phyloP scores from a whole-genome alignment of 2,329 filamentous ascomycete genomes.

The Orbilia blumenaviensis region DNA sequence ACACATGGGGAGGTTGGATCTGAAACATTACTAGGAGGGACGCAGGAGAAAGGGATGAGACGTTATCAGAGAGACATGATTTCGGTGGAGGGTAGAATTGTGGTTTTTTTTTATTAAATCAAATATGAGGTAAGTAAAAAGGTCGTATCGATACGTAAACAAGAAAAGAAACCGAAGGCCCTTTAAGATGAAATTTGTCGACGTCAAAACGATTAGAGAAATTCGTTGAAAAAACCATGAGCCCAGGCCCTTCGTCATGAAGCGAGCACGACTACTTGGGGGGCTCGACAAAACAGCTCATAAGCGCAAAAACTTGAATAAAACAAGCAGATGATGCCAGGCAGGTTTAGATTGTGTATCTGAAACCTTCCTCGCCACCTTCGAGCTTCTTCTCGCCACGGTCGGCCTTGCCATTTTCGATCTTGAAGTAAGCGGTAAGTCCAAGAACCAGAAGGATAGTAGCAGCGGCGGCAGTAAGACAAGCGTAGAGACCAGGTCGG shows the following conservation, averaged over 20 bases:
- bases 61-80: slow-evolving; percentile 3
- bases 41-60: not conserved
- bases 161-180: not conserved
- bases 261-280: not conserved
- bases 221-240: not conserved
- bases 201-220: not conserved
- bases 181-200: not conserved
- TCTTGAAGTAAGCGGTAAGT: slow-evolving; percentile 26
- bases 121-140: slow-evolving; percentile 5
- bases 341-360: slow-evolving; percentile 41
- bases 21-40: not conserved
- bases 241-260: not conserved
- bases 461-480: slow-evolving; percentile 31
- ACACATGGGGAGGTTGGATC: not conserved
- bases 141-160: slow-evolving; percentile 13
- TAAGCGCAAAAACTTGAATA: slow-evolving; percentile 18
- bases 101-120: slow-evolving; percentile 11
- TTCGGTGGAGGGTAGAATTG: not conserved
- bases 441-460: slow-evolving; percentile 24
- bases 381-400: slow-evolving; percentile 50
- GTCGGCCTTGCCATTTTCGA: slow-evolving; percentile 44
- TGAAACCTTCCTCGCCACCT: slow-evolving; percentile 37
- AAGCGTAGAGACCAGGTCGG: slow-evolving; percentile 42
- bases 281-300: slow-evolving; percentile 1
- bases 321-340: slow-evolving; percentile 6